Evolutionary conservation across 1,284 basidiomycete genomes (phyloP).

Genomic region (Schizophyllum amplum): DNA sequence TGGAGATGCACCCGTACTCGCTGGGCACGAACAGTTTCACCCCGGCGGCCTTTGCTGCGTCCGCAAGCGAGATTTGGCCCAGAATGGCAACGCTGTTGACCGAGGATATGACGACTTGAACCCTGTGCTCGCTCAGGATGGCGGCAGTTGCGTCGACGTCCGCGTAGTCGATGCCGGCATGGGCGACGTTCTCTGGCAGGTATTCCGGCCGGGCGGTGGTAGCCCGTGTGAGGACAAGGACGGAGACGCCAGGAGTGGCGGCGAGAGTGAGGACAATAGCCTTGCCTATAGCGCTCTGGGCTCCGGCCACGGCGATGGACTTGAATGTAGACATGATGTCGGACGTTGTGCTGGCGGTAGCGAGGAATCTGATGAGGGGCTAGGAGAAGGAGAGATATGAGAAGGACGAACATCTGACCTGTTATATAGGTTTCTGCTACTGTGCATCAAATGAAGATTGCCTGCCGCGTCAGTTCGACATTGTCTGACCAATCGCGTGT

Average conservation of each 20-base stretch:
- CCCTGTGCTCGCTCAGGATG: conserved; percentile 12
- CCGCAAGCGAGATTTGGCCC: conserved; percentile 17
- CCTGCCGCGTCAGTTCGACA: no score
- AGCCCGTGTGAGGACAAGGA: conserved; percentile 10
- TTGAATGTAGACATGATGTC: neutral
- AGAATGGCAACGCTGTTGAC: conserved; percentile 2
- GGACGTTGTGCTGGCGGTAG: no score
- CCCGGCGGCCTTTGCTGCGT: conserved; percentile 20
- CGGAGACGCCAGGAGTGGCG: conserved; percentile 3
- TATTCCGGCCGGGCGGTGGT: conserved; percentile 1
- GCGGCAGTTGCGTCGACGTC: conserved; percentile 8
- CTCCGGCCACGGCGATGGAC: neutral
- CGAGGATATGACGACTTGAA: conserved; percentile 12
- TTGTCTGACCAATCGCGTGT: no score
- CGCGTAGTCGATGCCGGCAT: conserved; percentile 14
- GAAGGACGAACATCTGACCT: no score
- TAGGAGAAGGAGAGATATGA: no score
- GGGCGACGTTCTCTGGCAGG: conserved; percentile 5
- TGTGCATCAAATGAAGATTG: no score
- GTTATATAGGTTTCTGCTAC: no score
- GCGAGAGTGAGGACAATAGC: conserved; percentile 11
- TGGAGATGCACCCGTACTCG: conserved; percentile 18
- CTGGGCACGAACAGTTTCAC: conserved; percentile 23
- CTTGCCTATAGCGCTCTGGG: neutral
- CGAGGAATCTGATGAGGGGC: no score